phyloP scores from a whole-genome alignment of 1,284 basidiomycete species.

The Albatrellus sp. region DNA sequence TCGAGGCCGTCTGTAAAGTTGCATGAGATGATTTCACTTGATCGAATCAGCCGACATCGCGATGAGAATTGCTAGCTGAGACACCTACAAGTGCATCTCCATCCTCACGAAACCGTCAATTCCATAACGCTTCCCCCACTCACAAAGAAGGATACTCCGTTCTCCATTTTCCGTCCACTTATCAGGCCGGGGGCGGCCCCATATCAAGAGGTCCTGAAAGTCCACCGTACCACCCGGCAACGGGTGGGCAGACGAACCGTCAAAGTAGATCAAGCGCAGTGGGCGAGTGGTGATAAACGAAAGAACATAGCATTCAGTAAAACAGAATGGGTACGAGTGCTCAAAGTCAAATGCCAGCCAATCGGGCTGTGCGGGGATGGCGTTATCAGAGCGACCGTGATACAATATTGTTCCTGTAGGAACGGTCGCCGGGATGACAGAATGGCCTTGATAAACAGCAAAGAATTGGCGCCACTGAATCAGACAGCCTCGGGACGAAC shows the following conservation, averaged over 20 bases:
- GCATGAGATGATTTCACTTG: constrained; percentile 41
- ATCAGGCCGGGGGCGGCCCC: constrained; percentile 5
- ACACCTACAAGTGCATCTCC: constrained; percentile 35
- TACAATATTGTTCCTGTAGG: constrained; percentile 14
- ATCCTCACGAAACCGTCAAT: constrained; percentile 22
- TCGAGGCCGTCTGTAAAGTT: constrained; percentile 29
- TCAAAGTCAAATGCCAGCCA: constrained; percentile 16
- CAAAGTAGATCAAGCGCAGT: constrained; percentile 13
- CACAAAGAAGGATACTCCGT: constrained; percentile 8
- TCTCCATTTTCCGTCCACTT: constrained; percentile 5
- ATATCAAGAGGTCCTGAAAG: constrained; percentile 10
- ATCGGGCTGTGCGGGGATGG: constrained; percentile 9
- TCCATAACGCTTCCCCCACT: constrained; percentile 10
- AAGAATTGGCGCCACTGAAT: too few species aligned
- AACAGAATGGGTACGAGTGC: constrained; percentile 11
- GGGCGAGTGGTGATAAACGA: constrained; percentile 8
- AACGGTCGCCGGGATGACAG: constrained; percentile 10
- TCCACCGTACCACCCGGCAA: constrained; percentile 8
- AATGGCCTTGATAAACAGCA: constrained; percentile 2
- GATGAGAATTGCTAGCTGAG: neutral
- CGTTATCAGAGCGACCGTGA: constrained; percentile 9
- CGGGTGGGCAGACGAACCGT: constrained; percentile 12
- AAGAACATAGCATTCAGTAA: constrained; percentile 6
- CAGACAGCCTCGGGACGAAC: too few species aligned
- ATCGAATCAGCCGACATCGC: neutral